phyloP scores from a whole-genome alignment of 140 eudicot genomes.

The Anethum foeniculum region DNA sequence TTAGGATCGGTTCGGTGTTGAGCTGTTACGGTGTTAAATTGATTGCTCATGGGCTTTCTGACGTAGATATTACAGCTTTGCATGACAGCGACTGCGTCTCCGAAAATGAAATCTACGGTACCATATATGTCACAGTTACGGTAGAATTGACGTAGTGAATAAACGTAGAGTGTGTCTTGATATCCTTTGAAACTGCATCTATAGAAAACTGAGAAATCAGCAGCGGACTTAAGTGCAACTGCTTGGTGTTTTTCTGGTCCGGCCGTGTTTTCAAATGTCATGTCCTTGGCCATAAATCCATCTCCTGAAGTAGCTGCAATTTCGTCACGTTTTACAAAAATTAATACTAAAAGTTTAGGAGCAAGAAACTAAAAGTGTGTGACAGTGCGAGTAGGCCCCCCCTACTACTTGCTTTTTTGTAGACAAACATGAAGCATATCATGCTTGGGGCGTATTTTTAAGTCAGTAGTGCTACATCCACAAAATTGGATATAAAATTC shows the following conservation, averaged over 20 bases:
- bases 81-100: constrained; percentile 45
- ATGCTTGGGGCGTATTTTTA: no score
- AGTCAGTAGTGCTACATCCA: no score
- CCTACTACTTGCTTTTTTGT: no score
- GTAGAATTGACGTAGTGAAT: constrained; percentile 51
- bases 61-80: constrained; percentile 52
- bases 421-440: no score
- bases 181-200: constrained; percentile 51
- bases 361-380: no score
- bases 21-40: constrained; percentile 53
- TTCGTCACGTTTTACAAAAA: neutral
- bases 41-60: constrained; percentile 44
- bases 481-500: no score
- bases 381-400: no score
- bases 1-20: constrained; percentile 52
- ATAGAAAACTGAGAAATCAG: constrained; percentile 48
- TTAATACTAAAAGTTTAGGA: no score
- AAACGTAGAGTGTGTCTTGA: constrained; percentile 57
- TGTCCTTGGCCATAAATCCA: constrained; percentile 43
- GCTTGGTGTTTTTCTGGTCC: constrained; percentile 69
- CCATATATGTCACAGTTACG: constrained; percentile 52
- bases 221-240: constrained; percentile 49
- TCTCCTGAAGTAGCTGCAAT: constrained; percentile 43
- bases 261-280: constrained; percentile 61
- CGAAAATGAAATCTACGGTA: constrained; percentile 54